These are phyloP conservation scores for Monosporascus ibericus DNA, from an alignment of 2,329 filamentous ascomycete genomes.

Conservation along the genomic window DNA sequence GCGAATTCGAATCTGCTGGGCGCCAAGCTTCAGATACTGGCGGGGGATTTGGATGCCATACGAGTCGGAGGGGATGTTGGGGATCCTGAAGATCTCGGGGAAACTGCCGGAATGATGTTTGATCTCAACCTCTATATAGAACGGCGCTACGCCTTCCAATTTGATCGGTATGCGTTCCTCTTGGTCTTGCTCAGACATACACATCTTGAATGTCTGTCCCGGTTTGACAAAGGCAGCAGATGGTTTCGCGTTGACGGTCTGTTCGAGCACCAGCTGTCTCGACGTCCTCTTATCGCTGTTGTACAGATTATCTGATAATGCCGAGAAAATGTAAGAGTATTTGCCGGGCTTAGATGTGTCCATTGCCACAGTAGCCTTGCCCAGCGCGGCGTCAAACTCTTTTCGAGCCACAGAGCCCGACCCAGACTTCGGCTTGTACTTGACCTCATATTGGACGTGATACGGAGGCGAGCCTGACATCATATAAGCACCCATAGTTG, in stretches of 20 bases:
- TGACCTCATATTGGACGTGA: constrained; percentile 74
- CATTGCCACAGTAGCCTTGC: constrained; percentile 73
- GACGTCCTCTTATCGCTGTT: constrained; percentile 63
- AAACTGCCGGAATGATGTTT: constrained; percentile 79
- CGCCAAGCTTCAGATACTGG: constrained; percentile 77
- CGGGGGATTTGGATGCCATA: constrained; percentile 83
- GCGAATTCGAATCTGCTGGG: constrained; percentile 81
- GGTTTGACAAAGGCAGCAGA: constrained; percentile 76
- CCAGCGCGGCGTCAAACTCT: constrained; percentile 69
- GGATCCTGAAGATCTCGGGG: constrained; percentile 75
- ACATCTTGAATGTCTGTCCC: constrained; percentile 93
- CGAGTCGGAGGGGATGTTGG: constrained; percentile 67
- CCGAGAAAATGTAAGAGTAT: constrained; percentile 81
- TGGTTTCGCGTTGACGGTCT: constrained; percentile 79
- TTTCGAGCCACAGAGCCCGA: constrained; percentile 60
- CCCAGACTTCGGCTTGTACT: constrained; percentile 62
- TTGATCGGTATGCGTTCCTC: constrained; percentile 86
- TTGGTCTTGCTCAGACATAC: constrained; percentile 72
- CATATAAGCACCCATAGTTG: constrained; percentile 23
- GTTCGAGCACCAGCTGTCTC: constrained; percentile 63
- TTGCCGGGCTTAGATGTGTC: constrained; percentile 77
- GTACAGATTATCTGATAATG: constrained; percentile 82
- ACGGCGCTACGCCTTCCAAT: constrained; percentile 77
- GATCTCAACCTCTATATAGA: constrained; percentile 86
- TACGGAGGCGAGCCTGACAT: constrained; percentile 68